Conservation (phyloP, 106 monocot genomes). For the Platanthera guangdongensis region DNA sequence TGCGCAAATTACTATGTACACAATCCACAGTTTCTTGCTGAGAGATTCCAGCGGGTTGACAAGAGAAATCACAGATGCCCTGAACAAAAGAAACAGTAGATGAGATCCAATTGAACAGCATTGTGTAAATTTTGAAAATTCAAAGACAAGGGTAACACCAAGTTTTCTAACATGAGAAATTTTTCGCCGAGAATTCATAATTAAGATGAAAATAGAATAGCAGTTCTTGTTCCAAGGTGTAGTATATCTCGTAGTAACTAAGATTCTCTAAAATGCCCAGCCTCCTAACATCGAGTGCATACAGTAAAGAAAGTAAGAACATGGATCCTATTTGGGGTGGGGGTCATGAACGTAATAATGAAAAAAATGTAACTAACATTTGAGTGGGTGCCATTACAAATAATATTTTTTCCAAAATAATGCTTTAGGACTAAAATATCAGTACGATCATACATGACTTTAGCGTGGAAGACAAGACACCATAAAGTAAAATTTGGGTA, state of each 20-base stretch:
- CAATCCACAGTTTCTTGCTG: neutral
- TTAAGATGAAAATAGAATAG: neutral
- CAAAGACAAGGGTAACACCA: neutral
- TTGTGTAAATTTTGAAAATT: neutral
- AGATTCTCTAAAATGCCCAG: neutral
- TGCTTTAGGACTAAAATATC: too few species aligned
- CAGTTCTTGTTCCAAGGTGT: neutral
- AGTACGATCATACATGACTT: too few species aligned
- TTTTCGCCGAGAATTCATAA: neutral
- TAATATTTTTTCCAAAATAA: too few species aligned
- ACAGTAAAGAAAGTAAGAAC: neutral
- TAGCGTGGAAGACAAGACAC: too few species aligned
- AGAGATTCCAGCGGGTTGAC: neutral
- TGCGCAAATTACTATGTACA: conserved; percentile 1
- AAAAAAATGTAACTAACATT: too few species aligned
- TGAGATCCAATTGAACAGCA: neutral
- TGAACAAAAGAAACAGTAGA: neutral
- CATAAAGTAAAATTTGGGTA: too few species aligned
- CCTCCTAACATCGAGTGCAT: neutral
- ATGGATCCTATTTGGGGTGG: too few species aligned
- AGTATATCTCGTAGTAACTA: neutral
- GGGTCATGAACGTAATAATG: neutral
- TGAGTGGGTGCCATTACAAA: too few species aligned
- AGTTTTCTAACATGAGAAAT: neutral
- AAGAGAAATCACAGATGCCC: neutral